Conservation (phyloP, 129 eudicot species). For the Dittrichia graveolens region DNA sequence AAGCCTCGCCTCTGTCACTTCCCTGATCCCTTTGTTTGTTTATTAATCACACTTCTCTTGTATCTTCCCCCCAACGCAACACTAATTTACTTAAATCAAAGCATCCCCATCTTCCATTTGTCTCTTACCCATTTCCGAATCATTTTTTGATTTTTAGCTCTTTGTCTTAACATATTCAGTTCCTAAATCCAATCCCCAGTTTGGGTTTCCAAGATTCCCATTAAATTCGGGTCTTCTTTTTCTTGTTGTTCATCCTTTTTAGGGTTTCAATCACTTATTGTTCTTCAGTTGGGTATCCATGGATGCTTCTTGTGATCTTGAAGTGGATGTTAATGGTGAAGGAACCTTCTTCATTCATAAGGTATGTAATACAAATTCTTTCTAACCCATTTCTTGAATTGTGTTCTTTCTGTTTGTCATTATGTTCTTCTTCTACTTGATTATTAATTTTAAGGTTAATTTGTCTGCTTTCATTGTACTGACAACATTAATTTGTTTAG, state of each 20-base stretch:
- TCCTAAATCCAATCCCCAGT: constrained; percentile 11
- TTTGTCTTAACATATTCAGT: constrained; percentile 45
- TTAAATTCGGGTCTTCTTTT: neutral
- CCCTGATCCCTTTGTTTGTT: constrained; percentile 40
- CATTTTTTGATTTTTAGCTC: constrained; percentile 37
- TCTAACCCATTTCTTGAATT: constrained; percentile 2
- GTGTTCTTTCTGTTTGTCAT: constrained; percentile 20
- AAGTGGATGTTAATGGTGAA: constrained; percentile 94
- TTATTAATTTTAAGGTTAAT: constrained; percentile 23
- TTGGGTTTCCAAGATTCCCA: constrained; percentile 29
- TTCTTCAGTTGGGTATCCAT: constrained; percentile 40
- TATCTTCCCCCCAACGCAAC: constrained; percentile 43
- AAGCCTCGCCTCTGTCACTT: constrained; percentile 22
- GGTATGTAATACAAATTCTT: constrained; percentile 37
- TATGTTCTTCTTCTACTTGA: neutral
- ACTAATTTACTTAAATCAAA: constrained; percentile 20
- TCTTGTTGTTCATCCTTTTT: neutral
- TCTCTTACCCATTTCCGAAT: constrained; percentile 35
- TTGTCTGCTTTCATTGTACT: constrained; percentile 38
- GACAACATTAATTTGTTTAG: constrained; percentile 6
- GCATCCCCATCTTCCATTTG: constrained; percentile 32
- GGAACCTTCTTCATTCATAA: constrained; percentile 66
- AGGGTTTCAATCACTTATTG: neutral
- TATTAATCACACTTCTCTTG: constrained; percentile 26
- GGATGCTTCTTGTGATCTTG: constrained; percentile 61